Percentiles rank a stretch among this genome's conserved stretches.
These are phyloP conservation scores for Puccinia horiana DNA, from an alignment of 1,284 basidiomycete species.

Conservation along the genomic window DNA sequence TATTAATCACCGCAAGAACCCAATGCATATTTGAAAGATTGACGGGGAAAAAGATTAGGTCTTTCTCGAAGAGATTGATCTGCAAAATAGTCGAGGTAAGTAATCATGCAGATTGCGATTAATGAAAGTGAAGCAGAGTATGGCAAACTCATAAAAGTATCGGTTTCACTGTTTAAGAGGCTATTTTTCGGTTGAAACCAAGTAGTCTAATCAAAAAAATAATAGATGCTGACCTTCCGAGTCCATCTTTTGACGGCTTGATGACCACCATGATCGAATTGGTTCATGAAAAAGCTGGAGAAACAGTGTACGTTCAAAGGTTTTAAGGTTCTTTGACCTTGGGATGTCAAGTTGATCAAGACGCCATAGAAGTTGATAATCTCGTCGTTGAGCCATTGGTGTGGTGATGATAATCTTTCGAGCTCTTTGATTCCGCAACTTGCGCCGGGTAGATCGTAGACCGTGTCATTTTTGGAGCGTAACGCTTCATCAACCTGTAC, in stretches of 20 bases:
- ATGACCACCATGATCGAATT: conserved; percentile 54
- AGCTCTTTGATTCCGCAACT: conserved; percentile 55
- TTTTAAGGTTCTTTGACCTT: conserved; percentile 10
- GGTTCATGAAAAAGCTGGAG: conserved; percentile 56
- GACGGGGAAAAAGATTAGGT: conserved; percentile 57
- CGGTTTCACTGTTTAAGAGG: no score
- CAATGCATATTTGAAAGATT: conserved; percentile 58
- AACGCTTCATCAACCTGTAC: conserved; percentile 1
- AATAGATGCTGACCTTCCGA: conserved; percentile 50
- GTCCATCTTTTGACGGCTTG: conserved; percentile 57
- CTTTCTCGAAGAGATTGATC: conserved; percentile 58
- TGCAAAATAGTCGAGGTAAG: not conserved
- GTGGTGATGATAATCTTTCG: conserved; percentile 53
- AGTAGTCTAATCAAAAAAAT: not conserved
- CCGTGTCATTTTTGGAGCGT: conserved; percentile 23
- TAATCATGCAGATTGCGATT: not conserved
- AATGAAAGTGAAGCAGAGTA: no score
- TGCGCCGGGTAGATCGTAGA: conserved; percentile 51
- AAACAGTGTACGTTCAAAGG: conserved; percentile 57
- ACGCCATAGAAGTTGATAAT: conserved; percentile 58
- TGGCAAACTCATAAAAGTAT: no score
- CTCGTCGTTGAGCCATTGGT: conserved; percentile 59
- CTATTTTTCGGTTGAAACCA: no score
- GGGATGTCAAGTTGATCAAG: conserved; percentile 52
- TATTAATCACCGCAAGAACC: conserved; percentile 57